phyloP scores from a whole-genome alignment of 192 early-diverging fungal species.

The Cetraspora pellucida region DNA sequence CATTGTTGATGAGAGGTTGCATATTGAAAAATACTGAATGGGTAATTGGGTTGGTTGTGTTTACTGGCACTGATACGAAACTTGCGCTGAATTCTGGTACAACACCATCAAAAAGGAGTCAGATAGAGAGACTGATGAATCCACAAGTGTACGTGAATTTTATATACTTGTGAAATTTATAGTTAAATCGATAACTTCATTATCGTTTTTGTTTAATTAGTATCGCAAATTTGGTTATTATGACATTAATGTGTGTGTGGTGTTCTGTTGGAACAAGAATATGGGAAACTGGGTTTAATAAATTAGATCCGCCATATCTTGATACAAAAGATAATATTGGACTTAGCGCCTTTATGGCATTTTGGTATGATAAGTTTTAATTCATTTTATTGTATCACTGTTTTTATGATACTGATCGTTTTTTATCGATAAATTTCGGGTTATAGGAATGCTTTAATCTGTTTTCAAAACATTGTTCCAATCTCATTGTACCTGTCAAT shows the following conservation, averaged over 20 bases:
- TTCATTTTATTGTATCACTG: background rate
- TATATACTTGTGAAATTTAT: background rate
- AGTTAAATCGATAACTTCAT: background rate
- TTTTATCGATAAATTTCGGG: constrained; percentile 72
- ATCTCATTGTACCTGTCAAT: constrained; percentile 65
- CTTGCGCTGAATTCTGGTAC: constrained; percentile 74
- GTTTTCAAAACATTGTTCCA: constrained; percentile 71
- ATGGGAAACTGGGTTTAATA: constrained; percentile 30
- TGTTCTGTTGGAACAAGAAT: constrained; percentile 42
- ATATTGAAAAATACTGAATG: constrained; percentile 75
- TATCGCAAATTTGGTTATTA: constrained; percentile 65
- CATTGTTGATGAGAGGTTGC: constrained; percentile 72
- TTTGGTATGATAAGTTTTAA: constrained; percentile 19
- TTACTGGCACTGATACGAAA: constrained; percentile 78
- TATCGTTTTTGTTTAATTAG: constrained; percentile 53
- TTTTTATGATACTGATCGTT: background rate
- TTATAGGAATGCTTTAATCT: constrained; percentile 53
- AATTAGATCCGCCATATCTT: background rate
- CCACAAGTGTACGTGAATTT: constrained; percentile 54
- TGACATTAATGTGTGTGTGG: constrained; percentile 69
- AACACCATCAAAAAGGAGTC: constrained; percentile 68
- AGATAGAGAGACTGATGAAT: constrained; percentile 74
- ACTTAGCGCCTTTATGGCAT: constrained; percentile 12
- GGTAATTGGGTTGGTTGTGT: constrained; percentile 72
- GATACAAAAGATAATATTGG: background rate